Percentiles rank a stretch among this genome's conserved stretches.
phyloP scores from a whole-genome alignment of 2,329 filamentous ascomycete species.

The Alternaria triticina region DNA sequence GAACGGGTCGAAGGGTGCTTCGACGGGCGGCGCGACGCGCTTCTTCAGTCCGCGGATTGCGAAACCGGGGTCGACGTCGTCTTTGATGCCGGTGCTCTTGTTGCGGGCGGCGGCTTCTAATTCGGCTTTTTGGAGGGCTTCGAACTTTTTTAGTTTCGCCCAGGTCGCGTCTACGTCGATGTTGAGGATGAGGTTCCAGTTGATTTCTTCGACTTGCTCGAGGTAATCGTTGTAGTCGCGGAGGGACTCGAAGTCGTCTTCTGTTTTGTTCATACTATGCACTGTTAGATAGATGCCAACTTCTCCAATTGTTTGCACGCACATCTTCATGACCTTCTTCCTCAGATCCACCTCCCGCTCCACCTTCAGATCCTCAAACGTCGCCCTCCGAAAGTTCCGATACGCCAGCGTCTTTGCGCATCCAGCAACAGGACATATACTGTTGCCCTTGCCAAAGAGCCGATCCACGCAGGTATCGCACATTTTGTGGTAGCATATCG shows the following conservation, averaged over 20 bases:
- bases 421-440: constrained; percentile 87
- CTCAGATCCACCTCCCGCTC: constrained; percentile 95
- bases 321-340: constrained; percentile 72
- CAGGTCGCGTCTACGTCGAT: constrained; percentile 70
- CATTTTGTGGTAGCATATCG: constrained; percentile 99
- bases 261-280: constrained; percentile 79
- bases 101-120: constrained; percentile 58
- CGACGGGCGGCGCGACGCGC: constrained; percentile 64
- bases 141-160: constrained; percentile 69
- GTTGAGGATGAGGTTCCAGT: constrained; percentile 82
- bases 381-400: constrained; percentile 82
- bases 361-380: constrained; percentile 85
- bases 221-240: constrained; percentile 92
- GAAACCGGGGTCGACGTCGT: constrained; percentile 46
- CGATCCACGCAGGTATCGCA: constrained; percentile 95
- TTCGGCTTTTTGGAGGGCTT: constrained; percentile 70
- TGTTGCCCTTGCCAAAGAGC: constrained; percentile 89
- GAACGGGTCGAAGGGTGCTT: constrained; percentile 87
- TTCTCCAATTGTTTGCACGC: too few relatives aligned
- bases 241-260: constrained; percentile 89
- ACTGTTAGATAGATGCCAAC: too few relatives aligned
- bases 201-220: constrained; percentile 87
- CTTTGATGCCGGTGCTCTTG: constrained; percentile 60
- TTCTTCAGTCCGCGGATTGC: constrained; percentile 82
- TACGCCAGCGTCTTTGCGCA: constrained; percentile 88